A percentile compares a stretch with the other conserved stretches of the same genome.
Evolutionary conservation across 2,329 filamentous ascomycete genomes (phyloP).

Genomic region (Metarhizium brunneum): DNA sequence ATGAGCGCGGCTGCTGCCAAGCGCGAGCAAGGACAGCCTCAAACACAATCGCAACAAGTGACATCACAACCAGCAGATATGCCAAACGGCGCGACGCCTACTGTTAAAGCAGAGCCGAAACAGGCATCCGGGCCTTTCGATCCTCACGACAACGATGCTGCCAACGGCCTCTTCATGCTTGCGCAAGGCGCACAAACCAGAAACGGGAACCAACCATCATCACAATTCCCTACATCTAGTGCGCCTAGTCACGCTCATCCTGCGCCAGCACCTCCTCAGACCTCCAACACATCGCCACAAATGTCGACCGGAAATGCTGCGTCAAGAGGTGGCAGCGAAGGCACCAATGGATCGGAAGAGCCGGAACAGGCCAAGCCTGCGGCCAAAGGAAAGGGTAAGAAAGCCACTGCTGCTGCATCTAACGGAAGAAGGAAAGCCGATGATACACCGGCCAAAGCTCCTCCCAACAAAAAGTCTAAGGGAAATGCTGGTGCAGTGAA

Average conservation of each 20-base stretch:
- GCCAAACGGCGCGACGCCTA: constrained; percentile 25
- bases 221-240: constrained; percentile 36
- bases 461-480: constrained; percentile 64
- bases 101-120: constrained; percentile 39
- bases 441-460: constrained; percentile 49
- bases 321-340: constrained; percentile 54
- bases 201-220: constrained; percentile 44
- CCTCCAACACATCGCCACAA: constrained; percentile 38
- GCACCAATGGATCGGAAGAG: constrained; percentile 64
- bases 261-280: constrained; percentile 24
- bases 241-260: constrained; percentile 42
- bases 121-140: constrained; percentile 60
- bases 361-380: constrained; percentile 58
- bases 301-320: constrained; percentile 39
- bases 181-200: constrained; percentile 64
- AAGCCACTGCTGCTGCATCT: constrained; percentile 35
- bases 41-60: constrained; percentile 13
- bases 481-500: constrained; percentile 13
- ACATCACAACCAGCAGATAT: constrained; percentile 48
- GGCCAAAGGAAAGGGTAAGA: constrained; percentile 61
- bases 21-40: constrained; percentile 35
- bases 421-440: constrained; percentile 77
- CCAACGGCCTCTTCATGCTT: constrained; percentile 87
- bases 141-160: constrained; percentile 88
- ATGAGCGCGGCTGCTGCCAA: constrained; percentile 67